Base-by-base conservation (phyloP, 495 filamentous ascomycete species). In the Penicillium lividum region DNA sequence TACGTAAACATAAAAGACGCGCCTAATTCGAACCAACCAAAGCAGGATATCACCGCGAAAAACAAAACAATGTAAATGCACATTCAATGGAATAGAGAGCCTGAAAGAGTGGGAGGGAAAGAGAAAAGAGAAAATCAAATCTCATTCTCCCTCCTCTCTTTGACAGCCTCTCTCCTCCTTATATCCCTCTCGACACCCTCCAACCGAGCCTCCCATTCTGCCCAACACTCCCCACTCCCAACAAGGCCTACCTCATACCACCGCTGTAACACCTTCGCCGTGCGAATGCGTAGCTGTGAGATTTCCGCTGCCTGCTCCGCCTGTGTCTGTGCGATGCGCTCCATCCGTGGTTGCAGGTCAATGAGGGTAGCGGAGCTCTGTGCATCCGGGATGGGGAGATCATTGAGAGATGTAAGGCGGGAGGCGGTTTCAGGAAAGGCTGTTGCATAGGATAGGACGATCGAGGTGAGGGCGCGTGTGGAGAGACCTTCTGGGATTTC, bases 191-290 rank as follows among this genome's bases (percentile, higher is more conserved):
- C 92, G 8, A 88, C 81, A 56, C 77, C 80, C 68, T 82, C 82
- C 29, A 94, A 61, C 59, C 89, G 71, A 5, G 81, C 82, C 72
- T 96, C 90, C 64, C 86, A 86, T 40, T 90, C 88, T 10, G 86
- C 86, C 79, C 91, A 89, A 54, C 80, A 86, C 59, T 88, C 84
- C 0, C 88, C 86, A 61, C 82, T 83, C 13, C 82, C 80, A 40
- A 96, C 69, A 52, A 93, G 76, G 11, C 85, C 81, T 27, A 85
- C 71, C 64, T 92, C 85, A 74, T 95, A 93, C 91, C 92, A 97
- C 16, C 82, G 71, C 70, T 91, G 82, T 54, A 97, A 68, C n/a
- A 86, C 73, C 27, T 71, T 69, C 55, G 92, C 93, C 56, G 84
- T 95, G 18, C 89, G 79, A n/a, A 79, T 77, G 48, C 92, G 71